Evolutionary conservation across 2,329 filamentous ascomycete species (phyloP), one percentile per base, ranked within the genome.

Genomic region (Trichocomaceae sp.): DNA sequence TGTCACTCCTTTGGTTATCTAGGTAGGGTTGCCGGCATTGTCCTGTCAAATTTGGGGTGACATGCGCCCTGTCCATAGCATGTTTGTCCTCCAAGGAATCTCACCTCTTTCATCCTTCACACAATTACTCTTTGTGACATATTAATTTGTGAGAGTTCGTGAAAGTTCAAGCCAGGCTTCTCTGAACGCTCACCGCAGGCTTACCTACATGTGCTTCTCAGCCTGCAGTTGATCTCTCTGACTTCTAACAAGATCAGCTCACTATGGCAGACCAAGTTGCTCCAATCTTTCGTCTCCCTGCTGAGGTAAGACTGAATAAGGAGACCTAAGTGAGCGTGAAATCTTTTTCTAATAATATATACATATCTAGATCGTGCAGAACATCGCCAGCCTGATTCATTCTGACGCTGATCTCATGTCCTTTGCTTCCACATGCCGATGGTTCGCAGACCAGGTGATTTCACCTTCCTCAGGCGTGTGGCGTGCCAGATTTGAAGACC

Each of bases 381-480:
- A 61, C 12, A 67, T 72, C 15, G 66, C 67, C 8, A 61, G 54
- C 45, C 50, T 63, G 10, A 61, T 71, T 3, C 55, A 61, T 13
- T 57, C 22, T 1, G 69, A 75, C 46, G 37, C 33, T 2, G 72
- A 74, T 50, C 29, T 73, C 2, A 35, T 61, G 3, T 65, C 60
- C 17, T 59, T 75, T 35, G 59, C 62, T 19, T 57, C 56, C 10
- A 61, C 65, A 22, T 68, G 68, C 56, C 59, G 56, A 7, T 61
- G 54, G 6, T 54, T 71, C 8, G 60, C 61, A 5, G 46, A 50
- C 0, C 57, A 60, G 12, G 61, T 72, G 15, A 54, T 69, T 7
- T 63, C 63, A 1, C 44, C 60, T 1, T 51, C 65, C 2, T 70
- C 70, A 0, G 59, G 61, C 0, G 58, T 74, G 23, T 75, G 71